Evolutionary conservation across 2,329 filamentous ascomycete species (phyloP).

Genomic region (Botrytis porri): DNA sequence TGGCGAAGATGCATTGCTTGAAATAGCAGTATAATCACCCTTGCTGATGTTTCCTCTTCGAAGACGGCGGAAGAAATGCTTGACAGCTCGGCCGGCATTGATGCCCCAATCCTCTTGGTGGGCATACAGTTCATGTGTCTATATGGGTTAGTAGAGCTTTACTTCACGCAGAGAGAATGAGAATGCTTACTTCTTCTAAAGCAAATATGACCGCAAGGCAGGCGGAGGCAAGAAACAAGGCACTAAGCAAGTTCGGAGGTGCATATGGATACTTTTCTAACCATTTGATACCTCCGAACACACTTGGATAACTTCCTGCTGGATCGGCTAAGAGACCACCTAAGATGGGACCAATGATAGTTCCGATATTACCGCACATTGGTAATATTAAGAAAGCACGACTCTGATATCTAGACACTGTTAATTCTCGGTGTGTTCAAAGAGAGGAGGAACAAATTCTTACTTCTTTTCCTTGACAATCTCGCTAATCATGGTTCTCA

Average conservation of each 20-base stretch:
- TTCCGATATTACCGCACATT: constrained; percentile 65
- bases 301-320: constrained; percentile 39
- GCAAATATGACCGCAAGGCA: constrained; percentile 39
- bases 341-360: constrained; percentile 44
- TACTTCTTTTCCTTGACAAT: constrained; percentile 68
- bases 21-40: constrained; percentile 19
- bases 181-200: constrained; percentile 36
- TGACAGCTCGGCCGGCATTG: constrained; percentile 28
- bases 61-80: constrained; percentile 23
- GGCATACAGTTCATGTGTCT: constrained; percentile 41
- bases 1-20: constrained; percentile 6
- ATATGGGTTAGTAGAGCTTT: constrained; percentile 9
- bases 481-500: constrained; percentile 72
- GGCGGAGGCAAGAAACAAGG: constrained; percentile 37
- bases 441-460: background rate
- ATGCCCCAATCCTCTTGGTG: constrained; percentile 36
- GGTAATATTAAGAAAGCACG: constrained; percentile 46
- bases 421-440: background rate
- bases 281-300: constrained; percentile 43
- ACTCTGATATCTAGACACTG: constrained; percentile 39
- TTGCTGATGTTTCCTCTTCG: constrained; percentile 3
- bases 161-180: constrained; percentile 9
- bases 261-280: constrained; percentile 45
- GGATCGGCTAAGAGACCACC: constrained; percentile 48
- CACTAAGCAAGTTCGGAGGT: constrained; percentile 44